A percentile compares a stretch with the other conserved stretches of the same genome.
phyloP scores from a whole-genome alignment of 2,329 filamentous ascomycete genomes.

The Cryphonectria parasitica region DNA sequence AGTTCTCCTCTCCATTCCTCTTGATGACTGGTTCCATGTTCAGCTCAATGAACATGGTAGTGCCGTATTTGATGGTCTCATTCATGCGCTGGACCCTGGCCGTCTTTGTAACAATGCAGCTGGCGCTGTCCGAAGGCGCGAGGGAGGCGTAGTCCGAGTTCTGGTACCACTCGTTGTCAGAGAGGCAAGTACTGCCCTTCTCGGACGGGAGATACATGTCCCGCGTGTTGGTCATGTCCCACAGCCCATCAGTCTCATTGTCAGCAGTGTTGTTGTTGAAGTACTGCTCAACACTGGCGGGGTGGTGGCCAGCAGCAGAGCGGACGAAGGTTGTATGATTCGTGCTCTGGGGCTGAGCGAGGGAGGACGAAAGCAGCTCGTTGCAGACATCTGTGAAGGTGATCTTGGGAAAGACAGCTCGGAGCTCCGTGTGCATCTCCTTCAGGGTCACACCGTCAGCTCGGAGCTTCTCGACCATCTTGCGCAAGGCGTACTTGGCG shows the following conservation, averaged over 20 bases:
- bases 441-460: not conserved
- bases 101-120: not conserved
- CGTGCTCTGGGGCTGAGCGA: not conserved
- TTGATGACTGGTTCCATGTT: not conserved
- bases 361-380: not conserved
- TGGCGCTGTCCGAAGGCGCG: not conserved
- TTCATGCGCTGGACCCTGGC: not conserved
- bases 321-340: too few relatives aligned
- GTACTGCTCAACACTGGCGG: not conserved
- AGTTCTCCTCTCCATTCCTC: not conserved
- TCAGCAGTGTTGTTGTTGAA: not conserved
- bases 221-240: not conserved
- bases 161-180: not conserved
- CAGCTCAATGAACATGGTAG: not conserved
- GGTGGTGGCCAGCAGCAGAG: not conserved
- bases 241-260: not conserved
- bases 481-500: not conserved
- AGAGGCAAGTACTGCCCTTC: not conserved
- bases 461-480: not conserved
- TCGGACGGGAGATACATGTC: not conserved
- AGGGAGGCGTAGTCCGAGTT: not conserved
- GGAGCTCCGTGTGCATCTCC: not conserved
- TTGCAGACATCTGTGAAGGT: conserved; percentile 2
- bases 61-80: not conserved
- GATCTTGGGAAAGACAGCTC: not conserved